Conservation (phyloP, 768 basidiomycete genomes). For the Butyriboletus loyo region DNA sequence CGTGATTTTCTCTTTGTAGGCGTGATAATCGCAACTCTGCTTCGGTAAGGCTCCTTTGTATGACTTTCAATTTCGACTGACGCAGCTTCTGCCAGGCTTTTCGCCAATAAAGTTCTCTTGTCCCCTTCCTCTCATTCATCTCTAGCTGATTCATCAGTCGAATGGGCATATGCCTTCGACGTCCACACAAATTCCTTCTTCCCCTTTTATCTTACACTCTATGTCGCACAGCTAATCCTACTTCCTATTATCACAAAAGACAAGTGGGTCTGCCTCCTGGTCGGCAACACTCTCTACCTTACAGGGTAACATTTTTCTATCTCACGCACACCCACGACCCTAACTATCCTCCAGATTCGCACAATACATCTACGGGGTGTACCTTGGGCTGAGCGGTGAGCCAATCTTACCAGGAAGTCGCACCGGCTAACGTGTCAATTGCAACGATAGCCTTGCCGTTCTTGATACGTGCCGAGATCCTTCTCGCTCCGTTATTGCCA, state of each 20-base stretch:
- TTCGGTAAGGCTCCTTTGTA: slow-evolving; percentile 51
- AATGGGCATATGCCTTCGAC: slow-evolving; percentile 96
- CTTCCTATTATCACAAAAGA: slow-evolving; percentile 77
- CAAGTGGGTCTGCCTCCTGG: slow-evolving; percentile 92
- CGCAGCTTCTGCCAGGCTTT: slow-evolving; percentile 43
- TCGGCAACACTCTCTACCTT: slow-evolving; percentile 79
- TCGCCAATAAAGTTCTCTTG: slow-evolving; percentile 67
- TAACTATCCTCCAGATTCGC: slow-evolving; percentile 53
- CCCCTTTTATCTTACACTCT: slow-evolving; percentile 86
- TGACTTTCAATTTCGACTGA: slow-evolving; percentile 13
- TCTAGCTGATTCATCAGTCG: slow-evolving; percentile 67
- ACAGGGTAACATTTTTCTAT: slow-evolving; percentile 58
- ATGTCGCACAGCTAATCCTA: slow-evolving; percentile 84
- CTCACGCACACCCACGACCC: background rate
- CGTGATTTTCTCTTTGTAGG: slow-evolving; percentile 87
- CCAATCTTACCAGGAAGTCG: background rate
- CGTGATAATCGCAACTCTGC: slow-evolving; percentile 64
- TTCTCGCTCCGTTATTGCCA: slow-evolving; percentile 88
- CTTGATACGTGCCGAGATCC: slow-evolving; percentile 82
- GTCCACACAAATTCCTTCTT: slow-evolving; percentile 98
- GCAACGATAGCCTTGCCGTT: slow-evolving; percentile 78
- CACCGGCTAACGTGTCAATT: slow-evolving; percentile 7
- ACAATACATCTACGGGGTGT: slow-evolving; percentile 90
- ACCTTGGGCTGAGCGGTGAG: slow-evolving; percentile 79
- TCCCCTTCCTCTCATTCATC: slow-evolving; percentile 72